Evolutionary conservation across 2,329 filamentous ascomycete genomes (phyloP), one percentile per base, ranked within the genome.

Genomic region (Xylaria sp.): DNA sequence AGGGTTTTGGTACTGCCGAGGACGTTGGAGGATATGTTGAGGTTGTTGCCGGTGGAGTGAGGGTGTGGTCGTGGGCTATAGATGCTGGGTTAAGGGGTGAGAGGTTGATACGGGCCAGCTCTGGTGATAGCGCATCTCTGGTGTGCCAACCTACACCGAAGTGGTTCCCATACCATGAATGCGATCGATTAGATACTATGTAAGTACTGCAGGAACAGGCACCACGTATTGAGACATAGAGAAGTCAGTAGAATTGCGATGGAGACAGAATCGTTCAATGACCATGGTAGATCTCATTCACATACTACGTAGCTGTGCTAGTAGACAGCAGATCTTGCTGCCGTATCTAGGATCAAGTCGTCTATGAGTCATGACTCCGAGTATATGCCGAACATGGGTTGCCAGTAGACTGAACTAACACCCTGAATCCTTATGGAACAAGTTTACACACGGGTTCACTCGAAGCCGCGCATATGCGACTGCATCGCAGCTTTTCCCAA

Each of bases 1-100:
- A 37, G 54, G 23, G 2, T n/a, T 34, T 46, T 64, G 60, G 52
- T 54, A 39, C 13, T 64, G 16, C 58, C 62, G 7, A 52, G 58
- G 39, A 54, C 60, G 1, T 9, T 62, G 9, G 58, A 60, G 48
- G 58, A 62, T 13, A 0, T 60, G 23, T 11, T 64, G 1, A 47
- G 39, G 11, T 54, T 46, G 37, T 16, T 62, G 10, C 62, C 62
- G 46, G 3, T 39, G 6, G 55, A 46, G 34, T 52, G 50, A 55
- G 57, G 3, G 52, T 37, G 56, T 6, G 18, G 50, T 42, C 8
- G 8, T 8, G 37, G 37, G 8, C 37, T 13, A 10, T 13, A 8
- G 11, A 42, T 1, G 9, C 7, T 44, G 1, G 3, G 10, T 7
- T 19, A 0, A 0, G 23, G n/a, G 8, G 11, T 37, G 42, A 46